Conservation (phyloP, 805 yeast genomes). For the Candida ficus region DNA sequence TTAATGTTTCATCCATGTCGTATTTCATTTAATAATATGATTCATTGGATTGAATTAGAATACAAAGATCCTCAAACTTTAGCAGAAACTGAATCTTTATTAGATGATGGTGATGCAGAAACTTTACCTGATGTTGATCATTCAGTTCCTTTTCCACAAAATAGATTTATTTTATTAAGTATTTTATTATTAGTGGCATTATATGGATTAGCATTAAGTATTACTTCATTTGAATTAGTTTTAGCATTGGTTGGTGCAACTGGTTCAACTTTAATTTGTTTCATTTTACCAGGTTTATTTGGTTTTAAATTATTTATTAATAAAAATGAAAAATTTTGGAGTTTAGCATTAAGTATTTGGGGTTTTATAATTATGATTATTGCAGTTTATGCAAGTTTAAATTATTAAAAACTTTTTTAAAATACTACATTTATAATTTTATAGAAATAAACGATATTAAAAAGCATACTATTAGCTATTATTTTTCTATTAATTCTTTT, state of each 20-base stretch:
- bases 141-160: constrained; percentile 41
- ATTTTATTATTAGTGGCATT: constrained; percentile 39
- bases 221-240: constrained; percentile 62
- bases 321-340: constrained; percentile 36
- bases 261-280: constrained; percentile 75
- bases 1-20: constrained; percentile 79
- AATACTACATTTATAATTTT: too few relatives aligned
- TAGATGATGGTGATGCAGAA: constrained; percentile 11
- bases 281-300: constrained; percentile 73
- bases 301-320: constrained; percentile 46
- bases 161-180: constrained; percentile 46
- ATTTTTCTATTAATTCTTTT: not conserved
- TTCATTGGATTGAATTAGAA: constrained; percentile 37
- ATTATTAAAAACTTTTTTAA: not conserved
- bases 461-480: too few relatives aligned
- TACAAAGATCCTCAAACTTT: not conserved
- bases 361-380: constrained; percentile 67
- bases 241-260: constrained; percentile 77
- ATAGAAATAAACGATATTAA: too few relatives aligned
- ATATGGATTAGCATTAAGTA: constrained; percentile 52
- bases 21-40: constrained; percentile 63
- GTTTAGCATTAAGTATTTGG: constrained; percentile 56
- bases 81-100: constrained; percentile 12
- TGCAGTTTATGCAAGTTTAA: constrained; percentile 44
- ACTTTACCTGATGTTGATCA: constrained; percentile 17